These are phyloP conservation scores for Cladochytrium replicatum DNA, from an alignment of 192 early-diverging fungal species.

Conservation along the genomic window DNA sequence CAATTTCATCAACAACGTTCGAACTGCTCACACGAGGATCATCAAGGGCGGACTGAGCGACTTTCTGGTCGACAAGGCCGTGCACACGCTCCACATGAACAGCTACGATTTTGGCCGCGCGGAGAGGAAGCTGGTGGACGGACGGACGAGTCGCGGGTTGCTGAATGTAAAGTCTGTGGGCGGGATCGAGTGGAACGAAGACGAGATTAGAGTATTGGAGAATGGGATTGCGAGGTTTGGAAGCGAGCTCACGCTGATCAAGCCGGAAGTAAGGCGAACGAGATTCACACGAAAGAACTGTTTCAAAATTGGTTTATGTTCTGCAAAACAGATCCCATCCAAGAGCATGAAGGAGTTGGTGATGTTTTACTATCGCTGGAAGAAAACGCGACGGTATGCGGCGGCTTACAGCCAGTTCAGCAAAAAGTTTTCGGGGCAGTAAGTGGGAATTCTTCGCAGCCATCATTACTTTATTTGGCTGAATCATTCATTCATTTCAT, in stretches of 20 bases:
- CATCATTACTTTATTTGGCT: too few species aligned
- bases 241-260: constrained; percentile 12
- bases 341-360: constrained; percentile 19
- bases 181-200: constrained; percentile 15
- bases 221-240: constrained; percentile 16
- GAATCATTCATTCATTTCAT: too few species aligned
- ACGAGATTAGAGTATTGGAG: constrained; percentile 22
- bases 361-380: constrained; percentile 23
- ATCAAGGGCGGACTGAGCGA: too few species aligned
- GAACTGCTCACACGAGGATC: too few species aligned
- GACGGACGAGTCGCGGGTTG: too few species aligned
- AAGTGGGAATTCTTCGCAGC: constrained; percentile 1
- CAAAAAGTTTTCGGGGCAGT: constrained; percentile 9
- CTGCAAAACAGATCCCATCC: constrained; percentile 17
- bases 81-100: constrained; percentile 12
- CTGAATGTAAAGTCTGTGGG: constrained; percentile 3
- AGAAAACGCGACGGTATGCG: constrained; percentile 22
- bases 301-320: constrained; percentile 1
- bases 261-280: too few species aligned
- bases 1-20: too few species aligned
- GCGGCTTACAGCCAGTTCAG: constrained; percentile 22
- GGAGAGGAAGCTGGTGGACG: too few species aligned
- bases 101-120: constrained; percentile 8
- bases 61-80: constrained; percentile 11
- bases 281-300: constrained; percentile 3